Conservation (phyloP, 441 rosid genomes). For the Metrosideros polymorpha region DNA sequence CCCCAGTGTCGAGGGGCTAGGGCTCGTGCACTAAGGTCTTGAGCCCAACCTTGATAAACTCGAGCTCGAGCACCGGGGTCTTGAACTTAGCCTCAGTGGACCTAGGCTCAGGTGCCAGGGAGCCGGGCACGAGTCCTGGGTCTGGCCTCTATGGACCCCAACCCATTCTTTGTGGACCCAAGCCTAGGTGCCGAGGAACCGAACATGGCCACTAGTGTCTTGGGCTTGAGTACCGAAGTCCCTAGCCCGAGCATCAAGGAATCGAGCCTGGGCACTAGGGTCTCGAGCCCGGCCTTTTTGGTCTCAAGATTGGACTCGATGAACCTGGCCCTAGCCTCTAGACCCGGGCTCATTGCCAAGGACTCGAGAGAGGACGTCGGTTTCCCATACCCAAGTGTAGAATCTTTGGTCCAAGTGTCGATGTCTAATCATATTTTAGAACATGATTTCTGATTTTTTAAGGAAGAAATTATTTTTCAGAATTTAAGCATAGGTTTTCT, state of each 20-base stretch:
- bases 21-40: neutral
- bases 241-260: neutral
- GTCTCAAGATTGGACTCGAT: neutral
- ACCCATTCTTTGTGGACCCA: neutral
- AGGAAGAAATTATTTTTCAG: neutral
- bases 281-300: neutral
- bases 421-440: neutral
- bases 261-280: neutral
- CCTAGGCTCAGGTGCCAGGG: fast-evolving
- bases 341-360: fast-evolving
- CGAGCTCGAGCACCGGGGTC: neutral
- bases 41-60: fast-evolving
- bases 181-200: fast-evolving
- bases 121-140: neutral
- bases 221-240: too few species aligned
- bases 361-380: neutral
- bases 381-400: neutral
- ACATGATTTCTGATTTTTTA: neutral
- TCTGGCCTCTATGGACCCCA: neutral
- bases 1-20: fast-evolving
- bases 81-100: neutral
- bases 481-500: too few species aligned
- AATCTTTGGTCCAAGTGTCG: neutral
- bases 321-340: too few species aligned
- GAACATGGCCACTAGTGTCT: neutral